phyloP scores from a whole-genome alignment of 2,329 filamentous ascomycete genomes.

The Epichloe gansuensis region DNA sequence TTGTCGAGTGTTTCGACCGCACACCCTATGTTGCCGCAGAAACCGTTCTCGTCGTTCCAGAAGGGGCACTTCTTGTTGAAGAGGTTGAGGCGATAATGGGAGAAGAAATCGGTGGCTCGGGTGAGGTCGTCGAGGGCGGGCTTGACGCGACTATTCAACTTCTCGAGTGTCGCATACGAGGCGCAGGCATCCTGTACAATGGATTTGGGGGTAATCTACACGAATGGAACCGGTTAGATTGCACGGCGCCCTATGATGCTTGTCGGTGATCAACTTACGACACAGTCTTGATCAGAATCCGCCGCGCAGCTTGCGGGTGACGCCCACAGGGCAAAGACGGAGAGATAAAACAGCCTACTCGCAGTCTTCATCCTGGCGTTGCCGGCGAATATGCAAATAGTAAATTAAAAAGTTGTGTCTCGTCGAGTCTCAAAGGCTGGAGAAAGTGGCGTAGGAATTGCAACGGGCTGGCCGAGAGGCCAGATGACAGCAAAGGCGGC shows the following conservation, averaged over 20 bases:
- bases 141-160: slow-evolving; percentile 63
- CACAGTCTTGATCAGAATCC: slow-evolving; percentile 33
- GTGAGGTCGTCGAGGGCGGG: slow-evolving; percentile 72
- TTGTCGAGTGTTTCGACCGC: slow-evolving; percentile 91
- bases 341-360: slow-evolving; percentile 41
- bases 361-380: slow-evolving; percentile 35
- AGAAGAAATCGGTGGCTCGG: slow-evolving; percentile 88
- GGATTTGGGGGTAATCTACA: slow-evolving; percentile 71
- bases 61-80: slow-evolving; percentile 93
- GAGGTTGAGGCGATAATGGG: slow-evolving; percentile 88
- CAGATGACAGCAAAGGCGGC: not conserved
- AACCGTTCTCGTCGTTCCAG: slow-evolving; percentile 83
- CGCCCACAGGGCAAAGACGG: slow-evolving; percentile 42
- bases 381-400: slow-evolving; percentile 3
- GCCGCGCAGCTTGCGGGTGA: slow-evolving; percentile 31
- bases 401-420: not conserved
- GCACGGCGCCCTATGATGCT: not conserved
- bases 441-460: not conserved
- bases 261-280: slow-evolving; percentile 29
- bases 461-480: not conserved
- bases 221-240: slow-evolving; percentile 5
- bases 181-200: slow-evolving; percentile 92
- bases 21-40: slow-evolving; percentile 95
- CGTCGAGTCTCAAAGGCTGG: not conserved
- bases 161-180: slow-evolving; percentile 82